Conservation (phyloP, 106 monocot species). For the Acorus calamus region DNA sequence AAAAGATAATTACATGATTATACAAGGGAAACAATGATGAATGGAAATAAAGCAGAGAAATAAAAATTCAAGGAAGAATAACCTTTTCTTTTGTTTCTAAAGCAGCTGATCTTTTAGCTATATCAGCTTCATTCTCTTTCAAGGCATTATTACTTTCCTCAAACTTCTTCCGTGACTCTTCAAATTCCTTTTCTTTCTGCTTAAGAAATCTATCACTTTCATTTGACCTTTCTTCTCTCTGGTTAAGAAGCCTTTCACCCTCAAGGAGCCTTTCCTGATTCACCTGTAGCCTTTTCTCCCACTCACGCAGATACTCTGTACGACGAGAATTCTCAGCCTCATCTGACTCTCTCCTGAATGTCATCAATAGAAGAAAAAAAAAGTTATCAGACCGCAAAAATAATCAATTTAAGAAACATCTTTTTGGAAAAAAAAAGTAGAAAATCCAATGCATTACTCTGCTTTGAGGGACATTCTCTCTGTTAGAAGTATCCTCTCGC, state of each 20-base stretch:
- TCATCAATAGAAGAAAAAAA: not conserved
- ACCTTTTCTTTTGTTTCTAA: constrained; percentile 73
- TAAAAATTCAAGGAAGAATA: not conserved
- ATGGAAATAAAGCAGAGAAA: not conserved
- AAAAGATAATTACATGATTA: no score
- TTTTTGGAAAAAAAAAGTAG: no score
- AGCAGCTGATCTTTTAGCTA: constrained; percentile 36
- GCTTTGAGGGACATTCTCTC: constrained; percentile 48
- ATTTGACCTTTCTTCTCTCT: constrained; percentile 66
- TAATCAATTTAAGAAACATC: no score
- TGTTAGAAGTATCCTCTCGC: constrained; percentile 57
- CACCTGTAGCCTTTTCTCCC: constrained; percentile 79
- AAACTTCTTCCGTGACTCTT: constrained; percentile 33
- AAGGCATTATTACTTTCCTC: constrained; percentile 31
- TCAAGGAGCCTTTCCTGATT: constrained; percentile 80
- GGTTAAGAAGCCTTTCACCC: constrained; percentile 69
- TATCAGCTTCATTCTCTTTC: constrained; percentile 64
- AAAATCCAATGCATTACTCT: constrained; percentile 39
- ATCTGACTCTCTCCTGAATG: constrained; percentile 38
- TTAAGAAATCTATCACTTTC: constrained; percentile 39
- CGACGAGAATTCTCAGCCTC: constrained; percentile 55
- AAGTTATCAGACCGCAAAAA: no score
- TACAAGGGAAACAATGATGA: not conserved
- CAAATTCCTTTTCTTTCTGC: constrained; percentile 64
- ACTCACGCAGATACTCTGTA: constrained; percentile 49